Evolutionary conservation across 345 rosid genomes (phyloP).

Genomic region (Dipteronia sinensis): DNA sequence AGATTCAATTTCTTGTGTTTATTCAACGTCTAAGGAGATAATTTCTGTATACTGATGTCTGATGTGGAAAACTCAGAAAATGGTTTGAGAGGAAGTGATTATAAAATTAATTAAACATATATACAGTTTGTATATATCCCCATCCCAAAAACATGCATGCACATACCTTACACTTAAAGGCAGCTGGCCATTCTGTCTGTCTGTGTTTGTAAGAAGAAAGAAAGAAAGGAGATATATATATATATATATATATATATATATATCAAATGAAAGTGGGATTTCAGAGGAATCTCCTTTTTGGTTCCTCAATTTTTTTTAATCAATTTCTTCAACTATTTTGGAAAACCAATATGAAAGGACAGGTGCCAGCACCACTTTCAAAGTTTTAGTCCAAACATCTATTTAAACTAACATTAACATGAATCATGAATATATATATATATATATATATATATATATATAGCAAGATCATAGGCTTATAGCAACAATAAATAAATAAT

Average conservation of each 20-base stretch:
- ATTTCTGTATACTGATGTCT: too few relatives aligned
- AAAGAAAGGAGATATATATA: too few relatives aligned
- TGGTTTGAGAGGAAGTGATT: neutral
- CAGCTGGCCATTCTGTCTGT: neutral
- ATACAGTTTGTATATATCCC: neutral
- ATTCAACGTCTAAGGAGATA: too few relatives aligned
- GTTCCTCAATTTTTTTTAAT: neutral
- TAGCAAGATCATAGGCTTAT: neutral
- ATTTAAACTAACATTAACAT: constrained; percentile 4
- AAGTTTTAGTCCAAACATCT: constrained; percentile 1
- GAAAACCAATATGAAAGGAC: constrained; percentile 15
- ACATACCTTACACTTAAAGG: neutral
- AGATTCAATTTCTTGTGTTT: too few relatives aligned
- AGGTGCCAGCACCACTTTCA: constrained; percentile 23
- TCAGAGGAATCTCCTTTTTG: constrained; percentile 28
- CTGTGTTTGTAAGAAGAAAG: neutral
- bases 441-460: neutral
- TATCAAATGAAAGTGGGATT: constrained; percentile 11
- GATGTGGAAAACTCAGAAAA: neutral
- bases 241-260: too few relatives aligned
- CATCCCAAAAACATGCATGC: neutral
- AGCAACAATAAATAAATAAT: too few relatives aligned
- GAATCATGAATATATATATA: neutral
- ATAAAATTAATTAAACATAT: neutral
- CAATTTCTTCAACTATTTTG: neutral